phyloP scores from a whole-genome alignment of 75 land plant genomes.

The Cunninghamia lanceolata region DNA sequence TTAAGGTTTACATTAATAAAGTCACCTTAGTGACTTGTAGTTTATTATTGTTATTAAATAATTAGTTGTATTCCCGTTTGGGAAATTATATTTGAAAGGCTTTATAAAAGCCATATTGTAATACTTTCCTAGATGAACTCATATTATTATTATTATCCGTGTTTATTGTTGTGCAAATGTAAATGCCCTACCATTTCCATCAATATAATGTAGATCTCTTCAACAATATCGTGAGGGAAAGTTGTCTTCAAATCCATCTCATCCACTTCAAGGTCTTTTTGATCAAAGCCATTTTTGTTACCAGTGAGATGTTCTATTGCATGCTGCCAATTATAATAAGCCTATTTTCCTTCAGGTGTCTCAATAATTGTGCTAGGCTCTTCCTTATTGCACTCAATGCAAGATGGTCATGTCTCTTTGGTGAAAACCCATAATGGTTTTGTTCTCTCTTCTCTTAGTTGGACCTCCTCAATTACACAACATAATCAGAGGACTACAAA shows the following conservation, averaged over 20 bases:
- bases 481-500: neutral
- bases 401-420: too few species aligned
- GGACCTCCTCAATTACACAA: neutral
- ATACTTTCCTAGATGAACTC: too few species aligned
- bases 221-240: neutral
- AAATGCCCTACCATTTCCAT: too few species aligned
- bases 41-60: too few species aligned
- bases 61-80: too few species aligned
- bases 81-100: too few species aligned
- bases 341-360: neutral
- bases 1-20: too few species aligned
- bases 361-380: neutral
- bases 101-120: too few species aligned
- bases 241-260: neutral
- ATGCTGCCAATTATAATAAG: neutral
- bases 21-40: too few species aligned
- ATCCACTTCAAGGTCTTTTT: neutral
- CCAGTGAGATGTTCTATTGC: neutral
- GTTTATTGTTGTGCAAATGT: too few species aligned
- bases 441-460: neutral
- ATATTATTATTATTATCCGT: too few species aligned
- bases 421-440: neutral
- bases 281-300: neutral
- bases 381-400: neutral
- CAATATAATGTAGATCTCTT: neutral